Conservation (phyloP, 192 early-diverging fungal species). For the Backusella parvicylindrica region DNA sequence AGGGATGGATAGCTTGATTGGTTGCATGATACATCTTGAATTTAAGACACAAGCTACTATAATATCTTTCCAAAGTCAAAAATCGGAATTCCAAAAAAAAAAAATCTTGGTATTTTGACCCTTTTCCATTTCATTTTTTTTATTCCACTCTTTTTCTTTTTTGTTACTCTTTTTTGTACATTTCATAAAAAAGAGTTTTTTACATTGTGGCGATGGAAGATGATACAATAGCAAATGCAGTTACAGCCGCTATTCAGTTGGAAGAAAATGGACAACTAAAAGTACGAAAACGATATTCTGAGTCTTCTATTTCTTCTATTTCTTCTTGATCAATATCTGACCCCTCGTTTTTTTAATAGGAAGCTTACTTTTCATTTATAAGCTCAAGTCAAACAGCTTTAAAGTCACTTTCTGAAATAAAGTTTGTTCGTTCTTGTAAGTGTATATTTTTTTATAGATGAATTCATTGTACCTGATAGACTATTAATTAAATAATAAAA, state of each 20-base stretch:
- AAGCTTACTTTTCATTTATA: constrained; percentile 53
- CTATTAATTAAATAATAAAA: neutral
- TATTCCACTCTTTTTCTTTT: neutral
- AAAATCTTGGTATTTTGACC: too few species aligned
- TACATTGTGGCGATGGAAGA: neutral
- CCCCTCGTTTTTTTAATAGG: constrained; percentile 32
- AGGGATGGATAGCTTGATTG: neutral
- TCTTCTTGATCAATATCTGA: too few species aligned
- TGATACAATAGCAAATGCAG: constrained; percentile 23
- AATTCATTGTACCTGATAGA: too few species aligned
- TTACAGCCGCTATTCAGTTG: constrained; percentile 17
- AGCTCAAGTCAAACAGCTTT: constrained; percentile 40
- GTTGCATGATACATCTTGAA: neutral
- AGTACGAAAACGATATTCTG: neutral
- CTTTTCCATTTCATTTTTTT: neutral
- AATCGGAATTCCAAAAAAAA: too few species aligned
- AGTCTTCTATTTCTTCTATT: neutral
- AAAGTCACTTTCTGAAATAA: constrained; percentile 45
- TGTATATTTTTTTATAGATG: too few species aligned
- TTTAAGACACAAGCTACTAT: neutral
- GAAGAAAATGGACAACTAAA: constrained; percentile 31
- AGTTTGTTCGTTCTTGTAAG: constrained; percentile 59
- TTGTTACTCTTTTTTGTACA: neutral
- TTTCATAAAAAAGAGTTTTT: constrained; percentile 4
- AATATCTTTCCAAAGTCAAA: too few species aligned